Conservation (phyloP, 192 early-diverging fungal species). For the Coemansia asiatica region DNA sequence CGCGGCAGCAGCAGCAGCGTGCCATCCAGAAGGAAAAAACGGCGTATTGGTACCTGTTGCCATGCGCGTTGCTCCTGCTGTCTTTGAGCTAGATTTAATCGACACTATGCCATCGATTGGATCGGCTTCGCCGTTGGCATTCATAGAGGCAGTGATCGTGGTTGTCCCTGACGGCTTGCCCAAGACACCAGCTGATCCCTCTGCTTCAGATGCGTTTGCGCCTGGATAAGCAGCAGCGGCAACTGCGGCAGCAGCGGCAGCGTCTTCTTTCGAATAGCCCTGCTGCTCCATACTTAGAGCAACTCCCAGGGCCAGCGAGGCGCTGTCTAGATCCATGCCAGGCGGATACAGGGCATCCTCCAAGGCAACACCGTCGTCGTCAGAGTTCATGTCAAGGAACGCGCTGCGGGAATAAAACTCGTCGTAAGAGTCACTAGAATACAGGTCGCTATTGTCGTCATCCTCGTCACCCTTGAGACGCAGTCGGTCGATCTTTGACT, state of each 20-base stretch:
- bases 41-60: slow-evolving; percentile 45
- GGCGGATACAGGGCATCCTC: slow-evolving; percentile 21
- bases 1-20: slow-evolving; percentile 31
- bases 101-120: slow-evolving; percentile 56
- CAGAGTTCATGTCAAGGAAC: slow-evolving; percentile 34
- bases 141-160: slow-evolving; percentile 52
- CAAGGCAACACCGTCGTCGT: slow-evolving; percentile 7
- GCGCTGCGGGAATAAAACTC: slow-evolving; percentile 46
- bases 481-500: slow-evolving; percentile 33
- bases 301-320: slow-evolving; percentile 51
- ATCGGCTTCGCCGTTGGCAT: slow-evolving; percentile 52
- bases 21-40: slow-evolving; percentile 31
- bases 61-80: slow-evolving; percentile 23
- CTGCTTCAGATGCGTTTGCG: neutral
- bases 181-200: neutral
- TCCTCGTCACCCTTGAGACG: slow-evolving; percentile 36
- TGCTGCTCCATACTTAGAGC: slow-evolving; percentile 57
- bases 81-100: slow-evolving; percentile 34
- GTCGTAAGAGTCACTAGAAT: slow-evolving; percentile 50
- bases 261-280: slow-evolving; percentile 54
- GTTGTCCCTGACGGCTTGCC: slow-evolving; percentile 27
- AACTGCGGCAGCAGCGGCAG: slow-evolving; percentile 30
- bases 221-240: slow-evolving; percentile 44
- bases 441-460: slow-evolving; percentile 30
- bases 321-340: slow-evolving; percentile 44